Percentiles rank a stretch among this genome's conserved stretches.
phyloP scores from a whole-genome alignment of 768 basidiomycete genomes.

The Termitomyces sp. region DNA sequence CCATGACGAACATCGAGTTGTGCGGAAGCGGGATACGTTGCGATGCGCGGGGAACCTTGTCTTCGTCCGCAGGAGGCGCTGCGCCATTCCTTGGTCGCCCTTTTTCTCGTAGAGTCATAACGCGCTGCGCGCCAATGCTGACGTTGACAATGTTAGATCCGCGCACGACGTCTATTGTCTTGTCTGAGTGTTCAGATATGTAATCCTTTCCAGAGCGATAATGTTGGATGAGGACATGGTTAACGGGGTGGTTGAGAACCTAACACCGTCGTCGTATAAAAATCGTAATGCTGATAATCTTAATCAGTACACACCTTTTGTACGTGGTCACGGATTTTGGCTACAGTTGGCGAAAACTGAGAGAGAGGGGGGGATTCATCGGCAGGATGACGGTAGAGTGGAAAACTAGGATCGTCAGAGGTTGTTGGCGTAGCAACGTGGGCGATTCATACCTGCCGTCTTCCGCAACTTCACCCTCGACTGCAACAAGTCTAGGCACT shows the following conservation, averaged over 20 bases:
- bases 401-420: conserved; percentile 42
- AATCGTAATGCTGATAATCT: neutral
- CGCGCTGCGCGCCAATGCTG: conserved; percentile 72
- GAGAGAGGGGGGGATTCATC: conserved; percentile 70
- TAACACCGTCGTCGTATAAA: conserved; percentile 11
- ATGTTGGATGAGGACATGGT: conserved; percentile 80
- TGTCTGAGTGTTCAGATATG: conserved; percentile 86
- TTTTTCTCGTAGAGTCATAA: conserved; percentile 73
- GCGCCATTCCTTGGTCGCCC: conserved; percentile 27
- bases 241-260: conserved; percentile 58
- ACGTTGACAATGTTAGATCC: conserved; percentile 79
- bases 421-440: neutral
- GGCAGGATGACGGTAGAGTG: conserved; percentile 80
- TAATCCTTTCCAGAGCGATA: conserved; percentile 79
- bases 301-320: conserved; percentile 34
- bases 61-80: conserved; percentile 1
- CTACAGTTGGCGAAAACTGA: conserved; percentile 68
- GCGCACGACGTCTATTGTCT: conserved; percentile 76
- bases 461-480: conserved; percentile 49
- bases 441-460: conserved; percentile 34
- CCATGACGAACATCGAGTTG: conserved; percentile 82
- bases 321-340: conserved; percentile 59
- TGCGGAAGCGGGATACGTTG: conserved; percentile 75
- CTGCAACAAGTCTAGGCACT: conserved; percentile 63
- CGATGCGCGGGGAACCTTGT: conserved; percentile 17